Percentiles rank a stretch among this genome's conserved stretches.
phyloP scores from a whole-genome alignment of 306 rosid species.

The Trichosanthes truncata region DNA sequence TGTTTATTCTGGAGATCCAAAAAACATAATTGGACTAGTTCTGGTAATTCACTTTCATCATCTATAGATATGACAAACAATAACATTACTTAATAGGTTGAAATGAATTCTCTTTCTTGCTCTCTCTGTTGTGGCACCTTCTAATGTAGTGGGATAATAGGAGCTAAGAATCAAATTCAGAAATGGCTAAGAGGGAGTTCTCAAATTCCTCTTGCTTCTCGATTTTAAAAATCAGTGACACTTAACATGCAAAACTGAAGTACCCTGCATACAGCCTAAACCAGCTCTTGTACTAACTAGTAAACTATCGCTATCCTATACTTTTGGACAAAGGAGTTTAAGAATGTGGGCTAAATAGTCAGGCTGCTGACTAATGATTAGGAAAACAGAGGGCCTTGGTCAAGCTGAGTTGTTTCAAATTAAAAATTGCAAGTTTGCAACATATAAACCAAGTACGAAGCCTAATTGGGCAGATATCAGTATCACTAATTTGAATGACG shows the following conservation, averaged over 20 bases:
- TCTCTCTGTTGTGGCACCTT: not conserved
- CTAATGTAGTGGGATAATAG: not conserved
- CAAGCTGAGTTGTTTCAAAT: not conserved
- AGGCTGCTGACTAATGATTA: not conserved
- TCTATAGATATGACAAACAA: not conserved
- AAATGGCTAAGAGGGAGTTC: not conserved
- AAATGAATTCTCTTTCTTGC: not conserved
- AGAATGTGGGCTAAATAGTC: not conserved
- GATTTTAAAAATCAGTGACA: not conserved
- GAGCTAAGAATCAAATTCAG: not conserved
- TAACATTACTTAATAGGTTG: not conserved
- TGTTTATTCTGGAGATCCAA: slow-evolving; percentile 58
- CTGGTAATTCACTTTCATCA: slow-evolving; percentile 42
- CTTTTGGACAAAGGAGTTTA: not conserved
- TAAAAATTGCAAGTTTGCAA: not conserved
- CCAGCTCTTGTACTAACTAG: not conserved
- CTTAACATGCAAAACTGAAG: not conserved
- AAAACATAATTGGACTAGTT: slow-evolving; percentile 84
- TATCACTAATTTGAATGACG: not conserved
- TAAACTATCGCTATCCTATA: not conserved
- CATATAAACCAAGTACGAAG: not conserved
- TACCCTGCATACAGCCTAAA: not conserved
- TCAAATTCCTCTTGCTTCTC: not conserved
- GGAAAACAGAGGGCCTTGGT: not conserved
- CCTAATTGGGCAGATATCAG: not conserved